Percentiles rank a stretch among this genome's conserved stretches.
Conservation (phyloP, 2,329 filamentous ascomycete genomes). For the Neurospora sp. region DNA sequence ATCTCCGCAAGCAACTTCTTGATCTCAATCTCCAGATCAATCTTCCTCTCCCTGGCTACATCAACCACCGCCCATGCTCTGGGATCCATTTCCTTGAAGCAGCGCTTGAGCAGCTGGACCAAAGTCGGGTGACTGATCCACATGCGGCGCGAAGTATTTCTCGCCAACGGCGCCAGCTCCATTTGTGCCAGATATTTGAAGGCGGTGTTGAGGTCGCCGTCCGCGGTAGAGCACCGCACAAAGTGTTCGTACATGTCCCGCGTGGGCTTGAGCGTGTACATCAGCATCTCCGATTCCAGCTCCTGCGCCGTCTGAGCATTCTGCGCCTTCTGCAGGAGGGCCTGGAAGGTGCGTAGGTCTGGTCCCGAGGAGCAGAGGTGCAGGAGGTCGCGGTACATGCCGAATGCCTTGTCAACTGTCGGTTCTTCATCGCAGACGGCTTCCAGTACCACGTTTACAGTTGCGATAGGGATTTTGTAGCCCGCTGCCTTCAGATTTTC, state of each 20-base stretch:
- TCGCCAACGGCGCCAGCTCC: slow-evolving; percentile 3
- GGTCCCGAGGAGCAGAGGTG: slow-evolving; percentile 26
- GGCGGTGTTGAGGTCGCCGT: slow-evolving; percentile 25
- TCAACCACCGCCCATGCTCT: slow-evolving; percentile 24
- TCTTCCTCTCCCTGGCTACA: slow-evolving; percentile 20
- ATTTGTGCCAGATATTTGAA: slow-evolving; percentile 24
- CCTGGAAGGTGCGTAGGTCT: slow-evolving; percentile 26
- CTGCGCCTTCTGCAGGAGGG: slow-evolving; percentile 24
- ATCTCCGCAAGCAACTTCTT: slow-evolving; percentile 9
- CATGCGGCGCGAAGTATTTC: slow-evolving; percentile 4
- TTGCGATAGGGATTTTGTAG: slow-evolving; percentile 26
- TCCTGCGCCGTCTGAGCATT: slow-evolving; percentile 23
- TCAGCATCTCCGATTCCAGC: slow-evolving; percentile 28
- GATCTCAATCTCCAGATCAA: slow-evolving; percentile 20
- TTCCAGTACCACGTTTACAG: slow-evolving; percentile 33
- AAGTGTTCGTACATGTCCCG: slow-evolving; percentile 22
- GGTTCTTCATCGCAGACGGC: slow-evolving; percentile 15
- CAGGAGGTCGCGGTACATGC: slow-evolving; percentile 28
- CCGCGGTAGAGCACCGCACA: slow-evolving; percentile 23
- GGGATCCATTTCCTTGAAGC: slow-evolving; percentile 24
- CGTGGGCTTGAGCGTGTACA: slow-evolving; percentile 24
- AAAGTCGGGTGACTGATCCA: slow-evolving; percentile 26
- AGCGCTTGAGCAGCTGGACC: slow-evolving; percentile 24
- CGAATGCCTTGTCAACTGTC: slow-evolving; percentile 18
- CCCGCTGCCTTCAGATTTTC: slow-evolving; percentile 33